A percentile compares a stretch with the other conserved stretches of the same genome.
These are phyloP conservation scores for Phytophthora fragariaefolia DNA, from an alignment of 352 stramenopile genomes.

Conservation along the genomic window DNA sequence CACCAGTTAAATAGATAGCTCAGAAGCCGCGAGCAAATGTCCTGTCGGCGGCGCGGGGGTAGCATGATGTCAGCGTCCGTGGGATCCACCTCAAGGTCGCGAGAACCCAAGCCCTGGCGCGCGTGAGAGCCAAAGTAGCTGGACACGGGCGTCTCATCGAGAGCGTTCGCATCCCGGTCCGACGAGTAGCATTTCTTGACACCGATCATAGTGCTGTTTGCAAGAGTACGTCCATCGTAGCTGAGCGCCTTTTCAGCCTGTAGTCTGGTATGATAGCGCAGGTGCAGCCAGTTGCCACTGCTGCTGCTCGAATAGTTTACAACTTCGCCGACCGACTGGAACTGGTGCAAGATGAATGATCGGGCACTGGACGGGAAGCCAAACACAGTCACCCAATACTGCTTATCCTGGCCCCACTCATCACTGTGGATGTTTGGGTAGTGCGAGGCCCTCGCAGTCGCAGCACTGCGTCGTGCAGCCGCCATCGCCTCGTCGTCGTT, in stretches of 20 bases:
- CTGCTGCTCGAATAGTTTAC: slow-evolving; percentile 69
- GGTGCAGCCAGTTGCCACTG: slow-evolving; percentile 79
- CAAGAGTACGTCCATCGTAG: slow-evolving; percentile 69
- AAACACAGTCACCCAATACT: slow-evolving; percentile 88
- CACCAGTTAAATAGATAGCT: slow-evolving; percentile 90
- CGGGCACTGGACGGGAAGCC: slow-evolving; percentile 71
- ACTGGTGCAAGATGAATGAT: slow-evolving; percentile 76
- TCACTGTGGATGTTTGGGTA: slow-evolving; percentile 67
- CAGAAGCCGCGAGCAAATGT: slow-evolving; percentile 84
- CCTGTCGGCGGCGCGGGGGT: slow-evolving; percentile 65
- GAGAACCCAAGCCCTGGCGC: slow-evolving; percentile 52
- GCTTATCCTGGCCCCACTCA: slow-evolving; percentile 79
- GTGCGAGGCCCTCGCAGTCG: slow-evolving; percentile 35
- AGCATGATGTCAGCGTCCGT: slow-evolving; percentile 85
- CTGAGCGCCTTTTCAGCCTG: slow-evolving; percentile 84
- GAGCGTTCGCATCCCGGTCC: slow-evolving; percentile 60
- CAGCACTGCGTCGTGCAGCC: slow-evolving; percentile 27
- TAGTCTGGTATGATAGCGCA: slow-evolving; percentile 80
- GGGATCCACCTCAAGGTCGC: slow-evolving; percentile 80
- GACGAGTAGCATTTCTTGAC: slow-evolving; percentile 82
- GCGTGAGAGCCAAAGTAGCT: slow-evolving; percentile 59
- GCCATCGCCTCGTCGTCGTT: slow-evolving; percentile 35
- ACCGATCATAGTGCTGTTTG: slow-evolving; percentile 78
- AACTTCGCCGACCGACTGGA: slow-evolving; percentile 78
- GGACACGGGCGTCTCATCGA: slow-evolving; percentile 62